Percentiles rank a stretch among this genome's conserved stretches.
Conservation (phyloP, 1,284 basidiomycete genomes). For the Ustilago curta region DNA sequence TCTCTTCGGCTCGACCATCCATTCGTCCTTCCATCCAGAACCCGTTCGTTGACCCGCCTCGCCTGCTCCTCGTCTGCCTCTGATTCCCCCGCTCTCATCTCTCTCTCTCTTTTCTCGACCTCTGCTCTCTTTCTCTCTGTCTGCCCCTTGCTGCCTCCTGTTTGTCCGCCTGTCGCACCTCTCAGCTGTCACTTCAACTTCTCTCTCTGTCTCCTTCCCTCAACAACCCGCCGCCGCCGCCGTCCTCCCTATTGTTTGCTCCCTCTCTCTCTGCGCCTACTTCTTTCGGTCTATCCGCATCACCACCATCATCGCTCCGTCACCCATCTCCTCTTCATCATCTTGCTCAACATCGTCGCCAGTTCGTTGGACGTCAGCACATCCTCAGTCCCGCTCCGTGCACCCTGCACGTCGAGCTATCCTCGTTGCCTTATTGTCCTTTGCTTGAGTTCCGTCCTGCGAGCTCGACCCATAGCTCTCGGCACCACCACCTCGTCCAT, state of each 20-base stretch:
- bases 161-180: not conserved
- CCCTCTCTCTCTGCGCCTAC: not conserved
- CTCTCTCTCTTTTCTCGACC: not conserved
- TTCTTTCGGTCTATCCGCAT: not conserved
- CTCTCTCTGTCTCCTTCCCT: slow-evolving; percentile 6
- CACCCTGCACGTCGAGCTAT: slow-evolving; percentile 20
- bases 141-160: not conserved
- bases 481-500: not conserved
- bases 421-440: not conserved
- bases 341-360: too few relatives aligned
- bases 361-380: not conserved
- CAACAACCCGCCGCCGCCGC: not conserved
- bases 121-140: not conserved
- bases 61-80: not conserved
- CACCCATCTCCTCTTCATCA: not conserved
- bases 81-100: not conserved
- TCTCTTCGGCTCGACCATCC: not conserved
- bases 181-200: slow-evolving; percentile 20
- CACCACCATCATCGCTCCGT: slow-evolving; percentile 10
- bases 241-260: not conserved
- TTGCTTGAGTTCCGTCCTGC: not conserved
- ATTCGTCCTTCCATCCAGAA: not conserved
- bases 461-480: not conserved
- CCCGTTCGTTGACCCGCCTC: too few relatives aligned
- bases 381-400: slow-evolving; percentile 20